phyloP scores from a whole-genome alignment of 129 eudicot species.

The Saussurea involucrata region DNA sequence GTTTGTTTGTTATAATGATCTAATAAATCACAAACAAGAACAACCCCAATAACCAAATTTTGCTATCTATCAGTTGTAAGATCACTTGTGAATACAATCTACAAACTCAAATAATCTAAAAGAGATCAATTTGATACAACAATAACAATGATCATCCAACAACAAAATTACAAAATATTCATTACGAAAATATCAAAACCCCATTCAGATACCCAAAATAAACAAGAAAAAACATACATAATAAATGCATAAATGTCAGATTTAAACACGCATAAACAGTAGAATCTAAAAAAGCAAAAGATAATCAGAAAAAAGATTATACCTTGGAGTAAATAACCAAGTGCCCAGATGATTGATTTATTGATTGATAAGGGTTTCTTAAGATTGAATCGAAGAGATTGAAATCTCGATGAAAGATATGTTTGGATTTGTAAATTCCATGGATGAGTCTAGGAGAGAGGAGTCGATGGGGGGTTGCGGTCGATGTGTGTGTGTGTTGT shows the following conservation, averaged over 20 bases:
- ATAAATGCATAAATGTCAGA: constrained; percentile 18
- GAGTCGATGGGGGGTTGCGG: constrained; percentile 33
- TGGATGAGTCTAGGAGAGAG: not conserved
- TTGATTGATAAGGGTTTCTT: constrained; percentile 6
- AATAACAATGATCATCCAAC: constrained; percentile 28
- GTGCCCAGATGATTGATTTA: constrained; percentile 19
- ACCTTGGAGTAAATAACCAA: constrained; percentile 23
- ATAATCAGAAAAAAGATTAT: constrained; percentile 5
- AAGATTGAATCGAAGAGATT: constrained; percentile 8
- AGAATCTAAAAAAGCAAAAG: constrained; percentile 5
- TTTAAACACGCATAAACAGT: constrained; percentile 20
- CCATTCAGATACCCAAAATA: constrained; percentile 2
- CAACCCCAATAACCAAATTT: constrained; percentile 10
- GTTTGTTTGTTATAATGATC: not conserved
- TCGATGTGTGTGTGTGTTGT: constrained; percentile 15
- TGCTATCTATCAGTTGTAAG: constrained; percentile 10
- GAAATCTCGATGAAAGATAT: constrained; percentile 24
- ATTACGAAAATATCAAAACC: constrained; percentile 16
- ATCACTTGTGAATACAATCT: constrained; percentile 22
- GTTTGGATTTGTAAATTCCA: constrained; percentile 3
- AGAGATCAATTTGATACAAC: constrained; percentile 13
- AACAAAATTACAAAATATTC: constrained; percentile 6
- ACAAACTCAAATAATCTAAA: constrained; percentile 5
- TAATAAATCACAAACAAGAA: not conserved
- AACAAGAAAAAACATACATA: constrained; percentile 3